Base-by-base conservation (phyloP, 2,329 filamentous ascomycete species). In the Leptographium flavum region DNA sequence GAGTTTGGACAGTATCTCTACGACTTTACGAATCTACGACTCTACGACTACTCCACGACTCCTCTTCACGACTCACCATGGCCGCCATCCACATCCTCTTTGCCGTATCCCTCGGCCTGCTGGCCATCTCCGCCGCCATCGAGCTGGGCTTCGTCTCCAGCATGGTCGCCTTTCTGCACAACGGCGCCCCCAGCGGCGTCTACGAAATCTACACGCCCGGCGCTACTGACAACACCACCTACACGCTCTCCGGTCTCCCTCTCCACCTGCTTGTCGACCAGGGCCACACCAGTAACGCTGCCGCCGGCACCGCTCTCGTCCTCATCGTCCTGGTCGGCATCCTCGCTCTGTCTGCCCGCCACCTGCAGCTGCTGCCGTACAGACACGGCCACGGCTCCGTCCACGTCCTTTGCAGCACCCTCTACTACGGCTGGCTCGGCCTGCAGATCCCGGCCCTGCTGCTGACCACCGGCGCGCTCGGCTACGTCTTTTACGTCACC, bases 271-370 rank as follows among this genome's bases (percentile, higher is more conserved):
- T 69, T 46, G 56, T 62, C 37, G 54, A 66, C 48, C 62, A 65
- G 38, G 64, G 65, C 14, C 58, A 68, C 47, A 64, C 65, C 23
- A 60, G 59, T 43, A 64, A 68, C 33, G 61, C 58, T 25, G 67
- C 68, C 2, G 60, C 59, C 9, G 62, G 60, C 5, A 63, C 60
- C 2, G 61, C 58, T 1, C 52, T 65, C 27, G 51, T 64, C 2
- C 45, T 63, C 2, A 54, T 63, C 41, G 58, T 57, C 5, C 42
- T 59, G n/a, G 57, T 55, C 10, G 62, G 63, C 22, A 47, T 56
- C 15, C 17, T 63, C 10, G 55, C 56, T 1, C 53, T 66, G 17
- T 47, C 43, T 32, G 40, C 31, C 8, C 50, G 51, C 21, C 15
- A 13, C 13, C 21, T 42, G 21, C 39, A 36, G 5, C 2, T 14